phyloP scores from a whole-genome alignment of 2,329 filamentous ascomycete genomes.

The Plenodomus biglobosus region DNA sequence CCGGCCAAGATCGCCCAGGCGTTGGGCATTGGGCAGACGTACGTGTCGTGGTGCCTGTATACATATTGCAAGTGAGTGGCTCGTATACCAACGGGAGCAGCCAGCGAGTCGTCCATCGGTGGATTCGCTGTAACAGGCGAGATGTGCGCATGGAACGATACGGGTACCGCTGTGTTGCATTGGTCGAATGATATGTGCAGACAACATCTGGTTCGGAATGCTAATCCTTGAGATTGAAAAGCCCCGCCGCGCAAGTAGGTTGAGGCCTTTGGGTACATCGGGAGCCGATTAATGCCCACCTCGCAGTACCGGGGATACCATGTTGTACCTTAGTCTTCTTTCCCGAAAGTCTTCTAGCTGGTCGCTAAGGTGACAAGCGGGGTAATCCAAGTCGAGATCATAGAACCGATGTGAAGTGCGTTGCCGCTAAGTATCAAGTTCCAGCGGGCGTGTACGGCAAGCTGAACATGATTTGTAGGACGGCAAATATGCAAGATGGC shows the following conservation, averaged over 20 bases:
- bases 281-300: background rate
- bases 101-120: background rate
- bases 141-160: background rate
- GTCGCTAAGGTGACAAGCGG: conserved; percentile 9
- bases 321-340: background rate
- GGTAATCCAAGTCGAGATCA: conserved; percentile 9
- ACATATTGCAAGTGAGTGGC: background rate
- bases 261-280: background rate
- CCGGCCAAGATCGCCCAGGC: conserved; percentile 8
- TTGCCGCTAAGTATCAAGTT: conserved; percentile 3
- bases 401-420: conserved; percentile 2
- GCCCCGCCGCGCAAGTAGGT: background rate
- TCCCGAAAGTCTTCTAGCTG: background rate
- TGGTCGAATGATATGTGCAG: background rate
- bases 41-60: background rate
- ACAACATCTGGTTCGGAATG: background rate
- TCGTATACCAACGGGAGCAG: background rate
- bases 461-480: conserved; percentile 2
- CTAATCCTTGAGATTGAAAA: background rate
- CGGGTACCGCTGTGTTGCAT: background rate
- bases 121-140: background rate
- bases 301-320: background rate
- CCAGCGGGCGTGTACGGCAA: conserved; percentile 3
- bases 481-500: background rate
- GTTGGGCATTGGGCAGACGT: conserved; percentile 18